These are phyloP conservation scores for Phytomonas sp. DNA, from an alignment of 208 protist species.

Conservation along the genomic window DNA sequence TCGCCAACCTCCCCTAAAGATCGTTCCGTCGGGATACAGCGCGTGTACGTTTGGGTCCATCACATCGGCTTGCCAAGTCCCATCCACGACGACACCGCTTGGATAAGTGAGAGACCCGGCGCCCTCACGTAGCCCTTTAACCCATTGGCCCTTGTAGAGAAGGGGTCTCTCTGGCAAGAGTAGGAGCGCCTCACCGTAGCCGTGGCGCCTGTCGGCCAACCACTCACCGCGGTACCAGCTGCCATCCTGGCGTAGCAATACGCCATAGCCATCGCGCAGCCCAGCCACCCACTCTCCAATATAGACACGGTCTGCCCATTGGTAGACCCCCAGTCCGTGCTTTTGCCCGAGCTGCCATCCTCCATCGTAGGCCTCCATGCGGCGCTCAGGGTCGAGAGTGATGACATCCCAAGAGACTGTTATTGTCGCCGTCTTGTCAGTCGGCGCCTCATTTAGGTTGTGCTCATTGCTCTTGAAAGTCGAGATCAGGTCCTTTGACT, in stretches of 20 bases:
- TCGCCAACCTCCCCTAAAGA: conserved; percentile 63
- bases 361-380: conserved; percentile 82
- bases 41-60: conserved; percentile 37
- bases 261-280: conserved; percentile 63
- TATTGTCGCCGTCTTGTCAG: background rate
- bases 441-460: background rate
- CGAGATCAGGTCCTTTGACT: background rate
- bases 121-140: conserved; percentile 38
- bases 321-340: conserved; percentile 71
- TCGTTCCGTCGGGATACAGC: conserved; percentile 48
- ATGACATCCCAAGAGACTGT: conserved; percentile 3
- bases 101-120: conserved; percentile 32
- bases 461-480: background rate
- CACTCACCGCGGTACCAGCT: conserved; percentile 77
- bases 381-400: background rate
- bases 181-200: conserved; percentile 49
- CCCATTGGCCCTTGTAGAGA: conserved; percentile 61
- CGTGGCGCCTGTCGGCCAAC: conserved; percentile 59
- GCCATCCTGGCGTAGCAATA: conserved; percentile 44
- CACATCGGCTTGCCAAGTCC: conserved; percentile 35
- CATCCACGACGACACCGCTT: conserved; percentile 26
- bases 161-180: conserved; percentile 20
- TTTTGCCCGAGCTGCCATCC: conserved; percentile 71
- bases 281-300: conserved; percentile 70
- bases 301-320: conserved; percentile 73